Conservation (phyloP, 768 basidiomycete species). For the Lactifluus subvellereus region DNA sequence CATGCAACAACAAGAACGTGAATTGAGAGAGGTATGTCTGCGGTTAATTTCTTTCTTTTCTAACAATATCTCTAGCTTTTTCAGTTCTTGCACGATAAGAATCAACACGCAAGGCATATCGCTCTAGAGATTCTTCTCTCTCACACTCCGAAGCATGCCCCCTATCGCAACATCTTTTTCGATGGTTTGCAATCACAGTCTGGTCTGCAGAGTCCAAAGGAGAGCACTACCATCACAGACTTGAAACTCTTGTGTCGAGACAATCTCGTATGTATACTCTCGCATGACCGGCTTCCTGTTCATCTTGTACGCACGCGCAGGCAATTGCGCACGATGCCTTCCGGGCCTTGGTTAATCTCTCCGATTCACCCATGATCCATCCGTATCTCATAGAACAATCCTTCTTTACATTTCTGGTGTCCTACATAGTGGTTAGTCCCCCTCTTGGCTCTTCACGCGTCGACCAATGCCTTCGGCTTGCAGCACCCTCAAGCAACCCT, state of each 20-base stretch:
- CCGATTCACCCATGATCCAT: conserved; percentile 71
- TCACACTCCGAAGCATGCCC: conserved; percentile 67
- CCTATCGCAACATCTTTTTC: conserved; percentile 72
- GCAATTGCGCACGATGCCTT: conserved; percentile 92
- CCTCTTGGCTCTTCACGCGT: neutral
- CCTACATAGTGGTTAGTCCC: conserved; percentile 81
- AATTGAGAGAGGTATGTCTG: conserved; percentile 25
- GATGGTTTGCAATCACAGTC: conserved; percentile 46
- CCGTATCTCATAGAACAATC: conserved; percentile 58
- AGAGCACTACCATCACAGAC: conserved; percentile 68
- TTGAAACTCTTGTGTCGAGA: conserved; percentile 85
- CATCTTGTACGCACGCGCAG: conserved; percentile 35
- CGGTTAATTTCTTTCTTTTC: neutral
- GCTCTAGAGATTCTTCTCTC: conserved; percentile 79
- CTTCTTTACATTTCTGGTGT: conserved; percentile 77
- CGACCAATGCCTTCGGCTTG: conserved; percentile 6
- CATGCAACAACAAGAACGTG: conserved; percentile 8
- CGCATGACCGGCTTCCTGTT: neutral
- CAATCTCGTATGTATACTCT: conserved; percentile 54
- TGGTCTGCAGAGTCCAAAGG: conserved; percentile 53
- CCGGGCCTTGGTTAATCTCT: conserved; percentile 88
- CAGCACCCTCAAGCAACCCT: conserved; percentile 68
- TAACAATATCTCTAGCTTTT: conserved; percentile 47
- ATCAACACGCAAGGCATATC: conserved; percentile 82
- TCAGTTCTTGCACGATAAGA: conserved; percentile 78